Evolutionary conservation across 2,329 filamentous ascomycete species (phyloP), one percentile per base, ranked within the genome.

Genomic region (Fusarium piperis): DNA sequence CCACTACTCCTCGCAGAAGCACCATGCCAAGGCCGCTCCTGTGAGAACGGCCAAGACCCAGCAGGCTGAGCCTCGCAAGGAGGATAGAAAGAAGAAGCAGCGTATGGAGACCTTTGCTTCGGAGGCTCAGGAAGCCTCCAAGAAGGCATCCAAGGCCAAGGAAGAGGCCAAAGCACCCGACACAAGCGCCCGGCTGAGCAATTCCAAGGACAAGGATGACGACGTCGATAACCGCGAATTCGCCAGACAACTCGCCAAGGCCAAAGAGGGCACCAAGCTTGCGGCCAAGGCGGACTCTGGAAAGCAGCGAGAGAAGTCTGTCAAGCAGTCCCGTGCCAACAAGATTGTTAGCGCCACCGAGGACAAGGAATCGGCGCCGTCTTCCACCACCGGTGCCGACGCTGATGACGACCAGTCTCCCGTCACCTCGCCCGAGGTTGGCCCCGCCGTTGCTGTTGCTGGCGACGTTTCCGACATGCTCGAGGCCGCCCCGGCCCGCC

Each of bases 381-480:
- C 93, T 1, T 95, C 93, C 5, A 91, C 90, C 59, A 89, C 90
- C 48, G 93, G 90, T 59, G 92, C 87, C 32, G 93, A 95, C 78
- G 93, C 91, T 15, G 94, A 96, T 76, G 93, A 97, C 77, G 94
- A 97, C 76, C 85, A 92, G 76, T 94, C 94, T 4, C 86, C 92
- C 9, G 86, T 87, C 64, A 85, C 86, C 48, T 95, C 93, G 12
- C 92, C 94, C 33, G 85, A 89, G 57, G 83, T 87, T 23, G 79
- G 76, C 36, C 84, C 89, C 15, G 85, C 84, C 15, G 86, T 89
- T n/a, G 85, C 85, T 15, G 86, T 89, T 64, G 87, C 88, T 66
- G 90, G 88, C 61, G 93, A 93, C 78, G 90, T 98, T 64, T 92
- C 92, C 61, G 95, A 98, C 82, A 98, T 98, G 95, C 90, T 98